Percentiles rank a stretch among this genome's conserved stretches.
phyloP scores from a whole-genome alignment of 2,329 filamentous ascomycete species.

The Colletotrichum phormii region DNA sequence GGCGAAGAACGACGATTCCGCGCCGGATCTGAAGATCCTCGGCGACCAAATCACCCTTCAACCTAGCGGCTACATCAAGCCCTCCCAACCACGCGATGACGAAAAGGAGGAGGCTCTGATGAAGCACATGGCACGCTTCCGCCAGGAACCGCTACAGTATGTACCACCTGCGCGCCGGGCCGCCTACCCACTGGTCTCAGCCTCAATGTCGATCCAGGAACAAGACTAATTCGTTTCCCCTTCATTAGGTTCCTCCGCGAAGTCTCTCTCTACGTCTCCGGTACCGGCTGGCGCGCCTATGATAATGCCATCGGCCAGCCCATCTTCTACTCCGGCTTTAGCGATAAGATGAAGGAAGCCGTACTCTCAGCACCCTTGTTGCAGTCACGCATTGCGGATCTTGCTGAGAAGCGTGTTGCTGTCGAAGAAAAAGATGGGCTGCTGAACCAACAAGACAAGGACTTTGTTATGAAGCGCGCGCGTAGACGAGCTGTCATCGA shows the following conservation, averaged over 20 bases:
- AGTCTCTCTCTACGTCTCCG: constrained; percentile 91
- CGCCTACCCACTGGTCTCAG: not conserved
- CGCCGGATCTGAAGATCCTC: constrained; percentile 82
- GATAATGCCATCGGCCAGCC: constrained; percentile 91
- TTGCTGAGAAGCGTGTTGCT: constrained; percentile 79
- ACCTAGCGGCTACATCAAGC: constrained; percentile 75
- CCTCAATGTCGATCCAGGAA: constrained; percentile 21
- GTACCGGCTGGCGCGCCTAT: constrained; percentile 95
- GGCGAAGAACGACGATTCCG: constrained; percentile 55
- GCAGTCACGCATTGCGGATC: constrained; percentile 77
- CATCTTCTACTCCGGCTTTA: constrained; percentile 92
- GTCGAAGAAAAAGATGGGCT: constrained; percentile 83
- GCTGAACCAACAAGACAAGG: constrained; percentile 66
- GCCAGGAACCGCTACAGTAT: constrained; percentile 73
- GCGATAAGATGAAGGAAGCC: constrained; percentile 85
- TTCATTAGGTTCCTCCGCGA: constrained; percentile 84
- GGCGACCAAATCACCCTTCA: constrained; percentile 81
- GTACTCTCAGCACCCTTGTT: constrained; percentile 83
- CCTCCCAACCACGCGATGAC: constrained; percentile 52
- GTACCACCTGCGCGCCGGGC: constrained; percentile 37
- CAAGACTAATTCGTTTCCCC: constrained; percentile 21
- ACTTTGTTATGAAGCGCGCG: constrained; percentile 63
- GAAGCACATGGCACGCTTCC: constrained; percentile 88
- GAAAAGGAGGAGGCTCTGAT: constrained; percentile 78
- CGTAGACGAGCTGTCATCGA: constrained; percentile 75